A percentile compares a stretch with the other conserved stretches of the same genome.
Evolutionary conservation across 2,329 filamentous ascomycete species (phyloP).

Genomic region (Drechslerella dactyloides): DNA sequence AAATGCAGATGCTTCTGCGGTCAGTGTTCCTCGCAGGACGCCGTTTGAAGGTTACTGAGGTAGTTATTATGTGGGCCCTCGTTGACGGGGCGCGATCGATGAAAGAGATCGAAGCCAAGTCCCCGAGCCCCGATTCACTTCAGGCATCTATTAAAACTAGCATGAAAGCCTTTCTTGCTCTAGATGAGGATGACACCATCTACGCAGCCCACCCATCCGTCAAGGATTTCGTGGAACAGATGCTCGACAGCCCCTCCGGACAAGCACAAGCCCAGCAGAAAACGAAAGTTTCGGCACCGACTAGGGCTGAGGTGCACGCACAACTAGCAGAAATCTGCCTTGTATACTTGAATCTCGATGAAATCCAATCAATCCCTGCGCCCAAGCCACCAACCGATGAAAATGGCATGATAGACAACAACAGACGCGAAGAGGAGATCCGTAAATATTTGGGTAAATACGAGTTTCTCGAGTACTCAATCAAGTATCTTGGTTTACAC

Average conservation of each 20-base stretch:
- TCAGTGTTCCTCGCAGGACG: conserved; percentile 22
- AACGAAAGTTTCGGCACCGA: not conserved
- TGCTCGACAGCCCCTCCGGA: not conserved
- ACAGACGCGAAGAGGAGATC: not conserved
- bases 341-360: conserved; percentile 10
- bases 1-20: conserved; percentile 7
- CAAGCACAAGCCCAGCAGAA: not conserved
- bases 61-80: conserved; percentile 12
- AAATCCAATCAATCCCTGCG: conserved; percentile 3
- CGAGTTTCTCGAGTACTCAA: conserved; percentile 18
- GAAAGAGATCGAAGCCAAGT: conserved; percentile 4
- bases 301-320: conserved; percentile 3
- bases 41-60: conserved; percentile 17
- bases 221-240: conserved; percentile 14
- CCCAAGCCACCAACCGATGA: conserved; percentile 3
- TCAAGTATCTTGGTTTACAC: conserved; percentile 16
- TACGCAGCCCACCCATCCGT: conserved; percentile 17
- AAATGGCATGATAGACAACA: conserved; percentile 10
- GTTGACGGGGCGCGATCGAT: not conserved
- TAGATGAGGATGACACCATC: conserved; percentile 9
- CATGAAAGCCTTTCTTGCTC: conserved; percentile 5
- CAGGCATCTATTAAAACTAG: conserved; percentile 5
- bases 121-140: conserved; percentile 4
- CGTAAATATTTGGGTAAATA: conserved; percentile 5
- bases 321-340: conserved; percentile 23